A percentile compares a stretch with the other conserved stretches of the same genome.
phyloP scores from a whole-genome alignment of 345 rosid species.

The Eucalyptus erythrocorys region DNA sequence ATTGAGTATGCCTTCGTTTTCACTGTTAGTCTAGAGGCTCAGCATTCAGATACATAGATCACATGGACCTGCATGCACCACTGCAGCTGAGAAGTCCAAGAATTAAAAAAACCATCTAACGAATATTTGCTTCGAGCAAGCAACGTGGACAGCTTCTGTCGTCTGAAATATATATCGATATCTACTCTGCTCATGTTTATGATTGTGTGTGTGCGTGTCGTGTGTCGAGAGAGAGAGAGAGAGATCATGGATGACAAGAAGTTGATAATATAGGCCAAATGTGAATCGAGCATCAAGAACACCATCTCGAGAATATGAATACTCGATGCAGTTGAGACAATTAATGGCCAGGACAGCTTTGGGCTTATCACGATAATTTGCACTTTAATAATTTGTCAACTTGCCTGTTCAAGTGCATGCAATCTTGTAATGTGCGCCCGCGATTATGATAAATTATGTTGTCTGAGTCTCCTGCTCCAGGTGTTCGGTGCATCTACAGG shows the following conservation, averaged over 20 bases:
- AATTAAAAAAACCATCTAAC: not conserved
- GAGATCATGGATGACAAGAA: not conserved
- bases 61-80: not conserved
- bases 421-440: not conserved
- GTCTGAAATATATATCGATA: not conserved
- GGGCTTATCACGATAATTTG: not conserved
- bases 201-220: not conserved
- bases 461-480: not conserved
- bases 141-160: not conserved
- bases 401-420: not conserved
- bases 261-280: not conserved
- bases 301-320: not conserved
- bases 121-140: not conserved
- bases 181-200: not conserved
- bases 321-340: not conserved
- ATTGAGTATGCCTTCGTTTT: not conserved
- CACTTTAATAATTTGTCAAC: not conserved
- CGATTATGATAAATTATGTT: not conserved
- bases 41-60: not conserved
- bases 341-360: not conserved
- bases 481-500: not conserved
- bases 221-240: not conserved
- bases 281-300: not conserved
- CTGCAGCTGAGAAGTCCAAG: not conserved
- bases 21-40: not conserved